phyloP scores from a whole-genome alignment of 2,329 filamentous ascomycete species.

The Ophiocordyceps unilateralis region DNA sequence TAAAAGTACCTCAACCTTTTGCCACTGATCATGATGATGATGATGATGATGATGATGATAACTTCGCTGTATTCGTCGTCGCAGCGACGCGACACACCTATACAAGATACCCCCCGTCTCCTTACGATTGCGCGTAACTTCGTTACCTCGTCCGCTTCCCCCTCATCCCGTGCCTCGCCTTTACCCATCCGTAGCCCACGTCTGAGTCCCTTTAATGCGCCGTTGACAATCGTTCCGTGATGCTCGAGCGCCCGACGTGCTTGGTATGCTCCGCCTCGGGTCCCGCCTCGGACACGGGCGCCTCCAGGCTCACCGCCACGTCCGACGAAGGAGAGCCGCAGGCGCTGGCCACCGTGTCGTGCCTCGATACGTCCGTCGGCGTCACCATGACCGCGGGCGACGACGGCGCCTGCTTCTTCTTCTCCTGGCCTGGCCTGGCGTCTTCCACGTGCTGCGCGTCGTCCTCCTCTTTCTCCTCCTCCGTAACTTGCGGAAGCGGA shows the following conservation, averaged over 20 bases:
- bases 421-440: neutral
- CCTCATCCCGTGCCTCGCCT: neutral
- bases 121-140: neutral
- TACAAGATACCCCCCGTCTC: neutral
- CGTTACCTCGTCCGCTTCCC: neutral
- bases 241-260: constrained; percentile 22
- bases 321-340: constrained; percentile 15
- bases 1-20: too few relatives aligned
- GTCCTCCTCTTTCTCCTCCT: constrained; percentile 18
- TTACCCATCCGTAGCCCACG: neutral
- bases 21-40: neutral
- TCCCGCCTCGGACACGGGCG: constrained; percentile 21
- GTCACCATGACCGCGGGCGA: constrained; percentile 13
- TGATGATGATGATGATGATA: neutral
- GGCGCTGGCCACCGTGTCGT: neutral
- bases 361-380: constrained; percentile 10
- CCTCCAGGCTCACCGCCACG: constrained; percentile 31
- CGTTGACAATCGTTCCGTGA: constrained; percentile 17
- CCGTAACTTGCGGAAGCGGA: constrained; percentile 19
- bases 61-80: neutral
- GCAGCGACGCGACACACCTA: neutral
- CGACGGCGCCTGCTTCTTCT: neutral
- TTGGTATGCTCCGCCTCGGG: constrained; percentile 22
- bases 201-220: constrained; percentile 11
- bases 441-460: constrained; percentile 2